Base-by-base conservation (phyloP, 2,329 filamentous ascomycete species). In the Dryadomyces quercus-mongolicae region DNA sequence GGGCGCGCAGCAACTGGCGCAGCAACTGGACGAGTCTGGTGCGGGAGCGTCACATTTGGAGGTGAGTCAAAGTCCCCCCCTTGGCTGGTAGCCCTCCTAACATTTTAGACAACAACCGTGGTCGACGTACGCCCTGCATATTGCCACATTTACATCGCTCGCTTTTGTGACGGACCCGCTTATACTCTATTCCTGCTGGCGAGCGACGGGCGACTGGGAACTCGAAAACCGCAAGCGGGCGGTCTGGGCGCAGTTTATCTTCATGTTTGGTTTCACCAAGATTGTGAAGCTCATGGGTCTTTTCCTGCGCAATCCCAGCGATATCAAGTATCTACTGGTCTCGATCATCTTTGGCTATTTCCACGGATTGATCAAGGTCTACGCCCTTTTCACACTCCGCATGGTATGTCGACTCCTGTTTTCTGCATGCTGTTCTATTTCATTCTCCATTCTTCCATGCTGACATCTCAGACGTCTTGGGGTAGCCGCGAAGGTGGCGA, bases 1-100 rank as follows among this genome's bases (percentile, higher is more conserved):
- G 92, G 92, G 90, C 93, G 46, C 84, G 92, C 64, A 96, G 91
- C 75, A 97, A 97, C 71, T 97, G 92, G 92, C 80, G 92, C 66
- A 95, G 90, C 74, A 97, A 97, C 69, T 84, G 89, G 70, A 96
- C 89, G 52, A 96, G 89, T 68, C 77, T 96, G 65, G 78, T 92
- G 60, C 81, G 81, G 59, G 92, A 96, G 71, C 76, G 85, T 66
- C 80, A 89, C 65, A 88, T 96, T 64, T 89, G 87, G 82, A 83
- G 72, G 91, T 95, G 78, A 84, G 89, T 82, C n/a, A n/a, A n/a
- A n/a, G n/a, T n/a, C n/a, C n/a, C n/a, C n/a, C n/a, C n/a, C n/a
- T n/a, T n/a, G n/a, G n/a, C n/a, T n/a, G n/a, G n/a, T n/a, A n/a
- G n/a, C n/a, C n/a, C n/a, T n/a, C 12, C 40, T 42, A 34, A 52